Percentiles rank a stretch among this genome's conserved stretches.
These are phyloP conservation scores for Fomitopsis pulvina DNA, from an alignment of 768 basidiomycete species.

Conservation along the genomic window DNA sequence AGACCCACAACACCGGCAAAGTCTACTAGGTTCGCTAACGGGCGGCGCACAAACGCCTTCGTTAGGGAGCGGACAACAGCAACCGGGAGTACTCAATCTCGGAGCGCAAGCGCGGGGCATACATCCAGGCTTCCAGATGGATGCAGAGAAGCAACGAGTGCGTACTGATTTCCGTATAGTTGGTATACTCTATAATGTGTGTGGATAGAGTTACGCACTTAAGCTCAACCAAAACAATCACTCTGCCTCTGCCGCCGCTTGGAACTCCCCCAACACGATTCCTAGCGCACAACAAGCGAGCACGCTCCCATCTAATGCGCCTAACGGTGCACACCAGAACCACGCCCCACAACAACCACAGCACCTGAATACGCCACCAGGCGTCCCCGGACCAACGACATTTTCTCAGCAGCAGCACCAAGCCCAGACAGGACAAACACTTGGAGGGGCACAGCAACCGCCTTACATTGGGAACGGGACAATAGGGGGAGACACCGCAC, in stretches of 20 bases:
- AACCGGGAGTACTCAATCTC: slow-evolving; percentile 63
- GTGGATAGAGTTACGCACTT: slow-evolving; percentile 28
- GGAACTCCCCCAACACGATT: slow-evolving; percentile 53
- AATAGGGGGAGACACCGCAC: slow-evolving; percentile 22
- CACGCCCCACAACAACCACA: slow-evolving; percentile 30
- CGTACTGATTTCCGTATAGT: slow-evolving; percentile 23
- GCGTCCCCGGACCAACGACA: slow-evolving; percentile 34
- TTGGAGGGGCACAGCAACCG: slow-evolving; percentile 21
- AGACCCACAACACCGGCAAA: slow-evolving; percentile 50
- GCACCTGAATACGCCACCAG: slow-evolving; percentile 50
- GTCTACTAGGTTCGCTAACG: slow-evolving; percentile 45
- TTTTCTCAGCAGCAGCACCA: slow-evolving; percentile 31
- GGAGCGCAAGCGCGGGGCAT: slow-evolving; percentile 29
- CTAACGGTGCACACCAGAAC: slow-evolving; percentile 41
- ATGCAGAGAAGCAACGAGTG: slow-evolving; percentile 66
- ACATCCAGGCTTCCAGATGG: slow-evolving; percentile 40
- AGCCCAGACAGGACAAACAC: slow-evolving; percentile 22
- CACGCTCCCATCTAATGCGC: slow-evolving; percentile 23
- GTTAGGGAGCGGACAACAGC: slow-evolving; percentile 36
- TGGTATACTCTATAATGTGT: not conserved
- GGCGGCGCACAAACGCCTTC: slow-evolving; percentile 21
- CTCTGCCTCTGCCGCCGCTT: slow-evolving; percentile 37
- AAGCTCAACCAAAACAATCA: slow-evolving; percentile 43
- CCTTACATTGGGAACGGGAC: slow-evolving; percentile 25
- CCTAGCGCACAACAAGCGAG: slow-evolving; percentile 24